phyloP scores from a whole-genome alignment of 768 basidiomycete species.

The Amanita inopinata region DNA sequence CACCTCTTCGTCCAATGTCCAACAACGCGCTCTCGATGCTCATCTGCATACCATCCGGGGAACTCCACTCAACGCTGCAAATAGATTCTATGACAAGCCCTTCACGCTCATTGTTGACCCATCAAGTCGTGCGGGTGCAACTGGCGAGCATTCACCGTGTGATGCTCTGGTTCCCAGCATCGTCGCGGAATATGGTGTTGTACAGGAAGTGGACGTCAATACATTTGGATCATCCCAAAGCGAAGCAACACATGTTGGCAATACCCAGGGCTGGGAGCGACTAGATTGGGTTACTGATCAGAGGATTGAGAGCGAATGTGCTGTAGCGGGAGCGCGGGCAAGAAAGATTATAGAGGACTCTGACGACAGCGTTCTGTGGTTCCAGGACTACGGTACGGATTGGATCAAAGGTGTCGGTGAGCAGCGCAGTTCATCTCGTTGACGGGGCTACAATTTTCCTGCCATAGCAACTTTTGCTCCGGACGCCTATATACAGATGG shows the following conservation, averaged over 20 bases:
- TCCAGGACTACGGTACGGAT: slow-evolving; percentile 70
- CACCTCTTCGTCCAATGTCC: slow-evolving; percentile 13
- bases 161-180: slow-evolving; percentile 89
- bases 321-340: slow-evolving; percentile 47
- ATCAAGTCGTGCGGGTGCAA: slow-evolving; percentile 74
- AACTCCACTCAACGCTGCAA: slow-evolving; percentile 49
- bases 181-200: slow-evolving; percentile 73
- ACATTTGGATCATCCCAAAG: slow-evolving; percentile 22
- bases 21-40: slow-evolving; percentile 41
- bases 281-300: slow-evolving; percentile 73
- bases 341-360: slow-evolving; percentile 59
- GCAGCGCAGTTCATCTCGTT: slow-evolving; percentile 17
- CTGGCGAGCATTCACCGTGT: slow-evolving; percentile 85
- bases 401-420: slow-evolving; percentile 76
- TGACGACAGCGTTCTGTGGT: slow-evolving; percentile 78
- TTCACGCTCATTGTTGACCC: slow-evolving; percentile 78
- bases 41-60: slow-evolving; percentile 70
- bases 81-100: slow-evolving; percentile 89
- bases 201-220: slow-evolving; percentile 49
- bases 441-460: not conserved
- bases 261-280: slow-evolving; percentile 38
- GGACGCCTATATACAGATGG: slow-evolving; percentile 88
- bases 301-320: slow-evolving; percentile 44
- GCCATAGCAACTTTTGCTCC: slow-evolving; percentile 37
- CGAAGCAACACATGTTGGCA: slow-evolving; percentile 5